A percentile compares a stretch with the other conserved stretches of the same genome.
Evolutionary conservation across 2,329 filamentous ascomycete genomes (phyloP).

Genomic region (Alternaria novae-zelandiae): DNA sequence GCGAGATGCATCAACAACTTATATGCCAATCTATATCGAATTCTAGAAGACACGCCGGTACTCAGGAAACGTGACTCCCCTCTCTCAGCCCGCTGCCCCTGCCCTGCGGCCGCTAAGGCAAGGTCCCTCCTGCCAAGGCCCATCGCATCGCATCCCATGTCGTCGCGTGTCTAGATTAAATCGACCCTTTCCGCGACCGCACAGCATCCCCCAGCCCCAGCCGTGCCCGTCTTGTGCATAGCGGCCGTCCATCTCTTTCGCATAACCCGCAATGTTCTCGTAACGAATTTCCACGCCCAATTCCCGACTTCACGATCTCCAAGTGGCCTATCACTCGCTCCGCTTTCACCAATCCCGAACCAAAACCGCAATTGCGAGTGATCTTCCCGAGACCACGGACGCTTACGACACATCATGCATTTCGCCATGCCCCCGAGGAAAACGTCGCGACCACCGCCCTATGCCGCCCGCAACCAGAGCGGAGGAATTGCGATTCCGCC

Average conservation of each 20-base stretch:
- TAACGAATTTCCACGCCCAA: slow-evolving; percentile 14
- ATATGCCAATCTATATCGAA: background rate
- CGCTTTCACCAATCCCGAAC: background rate
- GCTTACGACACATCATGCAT: slow-evolving; percentile 65
- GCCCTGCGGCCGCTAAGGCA: slow-evolving; percentile 16
- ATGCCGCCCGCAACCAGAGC: slow-evolving; percentile 64
- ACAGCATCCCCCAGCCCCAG: slow-evolving; percentile 1
- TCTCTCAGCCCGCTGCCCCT: background rate
- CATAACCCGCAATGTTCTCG: slow-evolving; percentile 22
- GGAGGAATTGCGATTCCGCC: slow-evolving; percentile 44
- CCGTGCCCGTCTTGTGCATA: background rate
- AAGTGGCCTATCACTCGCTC: slow-evolving; percentile 30
- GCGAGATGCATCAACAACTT: background rate
- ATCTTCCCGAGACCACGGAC: slow-evolving; percentile 25
- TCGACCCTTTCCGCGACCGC: slow-evolving; percentile 18
- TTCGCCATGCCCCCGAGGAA: slow-evolving; percentile 89
- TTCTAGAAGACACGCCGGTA: background rate
- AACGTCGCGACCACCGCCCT: slow-evolving; percentile 76
- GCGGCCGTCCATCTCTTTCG: background rate
- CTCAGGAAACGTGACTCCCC: background rate
- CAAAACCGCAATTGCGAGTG: slow-evolving; percentile 6
- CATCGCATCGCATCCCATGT: slow-evolving; percentile 18
- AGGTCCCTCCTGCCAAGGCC: slow-evolving; percentile 23
- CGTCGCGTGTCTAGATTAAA: slow-evolving; percentile 20
- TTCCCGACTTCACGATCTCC: slow-evolving; percentile 3